Conservation (phyloP, 2,329 filamentous ascomycete genomes). For the Sporothrix pallida region DNA sequence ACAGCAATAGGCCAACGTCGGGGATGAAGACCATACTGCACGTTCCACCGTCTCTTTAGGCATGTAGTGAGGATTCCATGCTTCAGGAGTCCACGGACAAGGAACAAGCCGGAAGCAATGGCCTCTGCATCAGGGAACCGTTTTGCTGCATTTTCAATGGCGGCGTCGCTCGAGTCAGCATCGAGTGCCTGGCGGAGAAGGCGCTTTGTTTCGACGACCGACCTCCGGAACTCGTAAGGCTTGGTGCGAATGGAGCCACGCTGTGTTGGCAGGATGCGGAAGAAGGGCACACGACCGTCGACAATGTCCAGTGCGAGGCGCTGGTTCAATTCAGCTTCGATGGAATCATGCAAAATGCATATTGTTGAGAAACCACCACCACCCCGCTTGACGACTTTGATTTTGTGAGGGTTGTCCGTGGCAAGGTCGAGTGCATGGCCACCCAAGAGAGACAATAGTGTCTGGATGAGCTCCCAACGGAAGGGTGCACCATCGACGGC, state of each 20-base stretch:
- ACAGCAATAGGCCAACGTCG: constrained; percentile 66
- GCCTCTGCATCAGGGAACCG: constrained; percentile 25
- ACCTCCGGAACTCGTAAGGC: neutral
- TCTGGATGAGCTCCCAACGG: constrained; percentile 56
- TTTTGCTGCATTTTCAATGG: neutral
- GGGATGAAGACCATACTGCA: constrained; percentile 66
- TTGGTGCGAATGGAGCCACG: neutral
- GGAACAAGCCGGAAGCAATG: constrained; percentile 48
- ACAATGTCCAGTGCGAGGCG: constrained; percentile 52
- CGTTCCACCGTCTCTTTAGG: constrained; percentile 69
- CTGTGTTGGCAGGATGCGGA: constrained; percentile 32
- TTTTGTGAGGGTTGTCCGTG: constrained; percentile 46
- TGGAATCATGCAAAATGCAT: constrained; percentile 58
- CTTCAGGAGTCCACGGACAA: constrained; percentile 68
- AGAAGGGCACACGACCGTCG: constrained; percentile 42
- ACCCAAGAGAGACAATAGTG: constrained; percentile 50
- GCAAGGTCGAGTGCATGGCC: constrained; percentile 48
- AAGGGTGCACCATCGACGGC: constrained; percentile 59
- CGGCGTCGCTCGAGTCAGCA: neutral
- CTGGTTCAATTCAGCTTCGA: constrained; percentile 52
- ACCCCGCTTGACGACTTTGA: constrained; percentile 54
- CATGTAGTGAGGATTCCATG: constrained; percentile 64
- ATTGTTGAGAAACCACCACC: constrained; percentile 59
- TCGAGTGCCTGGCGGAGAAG: neutral
- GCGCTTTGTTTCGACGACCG: neutral